Conservation (phyloP, 2,329 filamentous ascomycete genomes). For the Pyricularia sp. region DNA sequence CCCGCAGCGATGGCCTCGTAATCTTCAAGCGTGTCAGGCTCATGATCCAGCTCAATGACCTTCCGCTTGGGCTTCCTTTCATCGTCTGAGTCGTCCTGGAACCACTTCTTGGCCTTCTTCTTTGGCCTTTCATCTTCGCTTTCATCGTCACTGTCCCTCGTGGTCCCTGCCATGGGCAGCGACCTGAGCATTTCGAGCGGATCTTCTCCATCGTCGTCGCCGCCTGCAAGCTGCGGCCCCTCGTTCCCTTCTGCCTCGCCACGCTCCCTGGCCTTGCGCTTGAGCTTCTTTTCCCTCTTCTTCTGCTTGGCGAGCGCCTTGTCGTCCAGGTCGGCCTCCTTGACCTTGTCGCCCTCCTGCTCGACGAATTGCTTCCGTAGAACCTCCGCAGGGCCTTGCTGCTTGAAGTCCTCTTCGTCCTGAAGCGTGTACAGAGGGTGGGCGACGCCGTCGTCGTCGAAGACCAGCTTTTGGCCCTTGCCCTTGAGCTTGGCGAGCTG, state of each 20-base stretch:
- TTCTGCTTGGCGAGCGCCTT: conserved; percentile 70
- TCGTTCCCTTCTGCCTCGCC: conserved; percentile 16
- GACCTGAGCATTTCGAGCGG: conserved; percentile 45
- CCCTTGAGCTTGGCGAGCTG: conserved; percentile 84
- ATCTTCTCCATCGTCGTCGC: conserved; percentile 27
- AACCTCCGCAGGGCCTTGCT: conserved; percentile 59
- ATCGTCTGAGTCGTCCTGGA: conserved; percentile 51
- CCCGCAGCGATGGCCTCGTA: conserved; percentile 65
- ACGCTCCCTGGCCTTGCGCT: conserved; percentile 52
- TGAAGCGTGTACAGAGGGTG: conserved; percentile 82
- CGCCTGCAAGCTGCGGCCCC: conserved; percentile 10
- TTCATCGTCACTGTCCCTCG: conserved; percentile 16
- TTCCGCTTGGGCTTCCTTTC: conserved; percentile 31
- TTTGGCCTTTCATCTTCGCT: conserved; percentile 28
- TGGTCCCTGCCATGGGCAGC: conserved; percentile 33
- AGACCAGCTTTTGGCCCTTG: conserved; percentile 72
- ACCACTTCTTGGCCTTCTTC: conserved; percentile 69
- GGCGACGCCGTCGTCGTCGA: conserved; percentile 80
- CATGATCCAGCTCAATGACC: conserved; percentile 48
- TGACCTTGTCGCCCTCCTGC: conserved; percentile 57
- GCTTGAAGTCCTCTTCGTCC: conserved; percentile 67
- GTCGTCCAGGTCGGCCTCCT: conserved; percentile 65
- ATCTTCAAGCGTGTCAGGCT: conserved; percentile 69
- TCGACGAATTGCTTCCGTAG: conserved; percentile 70
- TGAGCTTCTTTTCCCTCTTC: conserved; percentile 62